Base-by-base conservation (phyloP, 1,284 basidiomycete genomes). In the Cryptococcus neoformans region DNA sequence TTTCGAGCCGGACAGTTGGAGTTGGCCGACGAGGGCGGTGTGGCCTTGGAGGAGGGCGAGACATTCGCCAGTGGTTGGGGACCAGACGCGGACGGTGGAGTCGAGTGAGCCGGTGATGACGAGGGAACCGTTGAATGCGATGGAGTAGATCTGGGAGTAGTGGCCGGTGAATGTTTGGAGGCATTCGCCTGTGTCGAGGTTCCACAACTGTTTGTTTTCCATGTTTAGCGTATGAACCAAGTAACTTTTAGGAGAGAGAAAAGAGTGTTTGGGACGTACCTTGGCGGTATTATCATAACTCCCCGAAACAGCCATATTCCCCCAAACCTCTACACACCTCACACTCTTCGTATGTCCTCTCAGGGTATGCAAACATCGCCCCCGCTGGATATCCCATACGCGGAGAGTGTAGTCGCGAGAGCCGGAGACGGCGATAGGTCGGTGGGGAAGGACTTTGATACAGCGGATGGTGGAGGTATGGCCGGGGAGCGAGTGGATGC, bases 401-500 rank as follows among this genome's bases (percentile, higher is more conserved):
- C 92, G 84, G 53, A 98, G 72, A 1, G 90, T 92, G 21, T 83
- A 81, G 67, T 97, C 93, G 14, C 95, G 83, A 42, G 92, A 91
- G 51, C 93, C 95, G 0, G 91, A 89, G 21, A 98, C 85, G 2
- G 91, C 92, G 49, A 96, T 83, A 0, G 95, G 92, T 4, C 90
- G 83, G 44, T 88, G 87, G 68, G 94, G 88, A 44, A 98, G 79
- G 12, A 94, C 88, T 66, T 90, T 90, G 57, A 97, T 81, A 74
- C 92, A 97, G 36, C 95, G 86, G 56, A 98, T 89, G 0, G 94
- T 98, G 0, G 92, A 91, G 0, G 86, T 86, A 76, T 98, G 95
- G 0, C 93, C 95, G 4, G 82, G 80, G 14, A 99, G 81, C 7
- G 86, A 81, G 71, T 92, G 88, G 35, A 92, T 82, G 69, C 90